These are phyloP conservation scores for Verticillium zaregamsianum DNA, from an alignment of 2,329 filamentous ascomycete species.

Conservation along the genomic window DNA sequence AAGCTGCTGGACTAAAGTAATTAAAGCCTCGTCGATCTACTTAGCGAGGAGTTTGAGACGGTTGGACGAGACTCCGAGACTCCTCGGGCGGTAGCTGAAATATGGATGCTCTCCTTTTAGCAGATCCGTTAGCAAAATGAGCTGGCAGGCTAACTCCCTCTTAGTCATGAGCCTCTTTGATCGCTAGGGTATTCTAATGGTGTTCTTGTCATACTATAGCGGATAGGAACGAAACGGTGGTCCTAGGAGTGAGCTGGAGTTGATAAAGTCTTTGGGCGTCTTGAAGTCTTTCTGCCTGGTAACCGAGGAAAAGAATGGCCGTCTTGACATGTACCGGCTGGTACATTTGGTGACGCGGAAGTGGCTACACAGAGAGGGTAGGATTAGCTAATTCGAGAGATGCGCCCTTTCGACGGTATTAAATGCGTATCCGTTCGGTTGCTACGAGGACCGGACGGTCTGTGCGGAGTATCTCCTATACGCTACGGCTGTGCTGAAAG, in stretches of 20 bases:
- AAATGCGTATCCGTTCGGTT: slow-evolving; percentile 14
- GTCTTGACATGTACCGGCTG: slow-evolving; percentile 26
- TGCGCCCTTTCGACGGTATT: slow-evolving; percentile 17
- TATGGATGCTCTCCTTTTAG: slow-evolving; percentile 29
- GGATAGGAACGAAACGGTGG: neutral
- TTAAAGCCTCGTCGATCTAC: slow-evolving; percentile 12
- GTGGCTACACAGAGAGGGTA: slow-evolving; percentile 18
- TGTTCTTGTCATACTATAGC: slow-evolving; percentile 15
- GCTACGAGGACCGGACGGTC: slow-evolving; percentile 8
- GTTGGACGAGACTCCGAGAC: slow-evolving; percentile 19
- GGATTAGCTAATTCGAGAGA: slow-evolving; percentile 6
- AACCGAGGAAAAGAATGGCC: neutral
- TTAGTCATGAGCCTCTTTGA: slow-evolving; percentile 22
- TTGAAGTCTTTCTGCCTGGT: slow-evolving; percentile 25
- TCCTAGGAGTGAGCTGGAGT: neutral
- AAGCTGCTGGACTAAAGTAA: slow-evolving; percentile 20
- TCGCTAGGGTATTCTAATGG: slow-evolving; percentile 21
- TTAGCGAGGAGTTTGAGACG: slow-evolving; percentile 26
- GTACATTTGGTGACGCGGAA: slow-evolving; percentile 26
- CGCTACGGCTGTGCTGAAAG: slow-evolving; percentile 13
- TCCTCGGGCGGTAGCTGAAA: slow-evolving; percentile 16
- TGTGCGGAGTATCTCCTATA: slow-evolving; percentile 21
- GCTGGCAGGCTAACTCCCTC: slow-evolving; percentile 22
- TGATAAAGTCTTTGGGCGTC: slow-evolving; percentile 15
- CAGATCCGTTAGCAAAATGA: slow-evolving; percentile 20